Conservation (phyloP, 2,329 filamentous ascomycete species). For the Microdochium nivale region DNA sequence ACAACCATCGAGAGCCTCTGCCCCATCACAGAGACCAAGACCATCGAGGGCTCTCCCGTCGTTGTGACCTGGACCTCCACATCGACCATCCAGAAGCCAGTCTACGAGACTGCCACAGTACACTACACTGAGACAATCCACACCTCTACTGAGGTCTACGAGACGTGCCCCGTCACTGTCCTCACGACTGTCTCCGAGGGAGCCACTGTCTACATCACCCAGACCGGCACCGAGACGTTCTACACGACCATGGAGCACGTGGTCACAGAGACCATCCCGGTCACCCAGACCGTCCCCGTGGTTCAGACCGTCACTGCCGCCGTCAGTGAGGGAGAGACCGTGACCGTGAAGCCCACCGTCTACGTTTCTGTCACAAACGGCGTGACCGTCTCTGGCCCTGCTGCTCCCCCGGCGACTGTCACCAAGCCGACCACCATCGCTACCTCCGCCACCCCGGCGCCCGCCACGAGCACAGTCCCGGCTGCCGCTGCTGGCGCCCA, state of each 20-base stretch:
- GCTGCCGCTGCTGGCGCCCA: not conserved
- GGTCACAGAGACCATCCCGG: slow-evolving; percentile 28
- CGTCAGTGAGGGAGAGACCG: slow-evolving; percentile 11
- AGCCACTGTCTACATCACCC: slow-evolving; percentile 29
- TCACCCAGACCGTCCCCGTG: slow-evolving; percentile 28
- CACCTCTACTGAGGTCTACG: slow-evolving; percentile 20
- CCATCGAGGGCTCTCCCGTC: slow-evolving; percentile 29
- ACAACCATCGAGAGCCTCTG: slow-evolving; percentile 34
- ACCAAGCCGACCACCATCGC: slow-evolving; percentile 1
- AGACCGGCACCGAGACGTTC: slow-evolving; percentile 32
- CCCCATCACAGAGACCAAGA: slow-evolving; percentile 35
- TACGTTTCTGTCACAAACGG: slow-evolving; percentile 20
- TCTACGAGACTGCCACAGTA: slow-evolving; percentile 21
- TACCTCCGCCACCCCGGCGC: not conserved
- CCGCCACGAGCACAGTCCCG: slow-evolving; percentile 1
- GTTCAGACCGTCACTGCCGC: slow-evolving; percentile 26
- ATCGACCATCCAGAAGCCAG: slow-evolving; percentile 21
- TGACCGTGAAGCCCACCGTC: slow-evolving; percentile 13
- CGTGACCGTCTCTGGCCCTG: slow-evolving; percentile 1
- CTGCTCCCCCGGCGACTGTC: slow-evolving; percentile 9
- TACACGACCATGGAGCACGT: slow-evolving; percentile 25
- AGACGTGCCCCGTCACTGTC: slow-evolving; percentile 28
- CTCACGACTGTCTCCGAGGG: slow-evolving; percentile 34
- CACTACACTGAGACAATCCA: slow-evolving; percentile 21
- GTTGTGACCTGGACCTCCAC: slow-evolving; percentile 31